Percentiles rank a stretch among this genome's conserved stretches.
Evolutionary conservation across 2,329 filamentous ascomycete species (phyloP).

Genomic region (Colletotrichum noveboracense): DNA sequence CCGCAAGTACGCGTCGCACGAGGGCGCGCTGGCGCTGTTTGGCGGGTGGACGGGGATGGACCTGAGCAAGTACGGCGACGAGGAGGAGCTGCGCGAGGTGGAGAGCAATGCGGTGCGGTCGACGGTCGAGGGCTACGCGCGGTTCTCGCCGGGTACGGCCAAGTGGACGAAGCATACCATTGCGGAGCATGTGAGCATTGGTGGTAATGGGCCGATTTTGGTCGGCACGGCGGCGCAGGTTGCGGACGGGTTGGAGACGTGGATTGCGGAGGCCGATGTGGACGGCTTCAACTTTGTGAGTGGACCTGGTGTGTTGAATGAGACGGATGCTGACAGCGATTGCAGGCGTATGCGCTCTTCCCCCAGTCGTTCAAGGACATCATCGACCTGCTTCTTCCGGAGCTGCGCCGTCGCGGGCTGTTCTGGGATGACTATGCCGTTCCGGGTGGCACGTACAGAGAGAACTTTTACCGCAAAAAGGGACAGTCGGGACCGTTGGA

Average conservation of each 20-base stretch:
- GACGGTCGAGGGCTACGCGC: conserved; percentile 60
- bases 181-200: conserved; percentile 70
- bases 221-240: conserved; percentile 70
- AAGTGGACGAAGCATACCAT: conserved; percentile 78
- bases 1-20: conserved; percentile 62
- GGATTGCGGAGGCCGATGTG: conserved; percentile 72
- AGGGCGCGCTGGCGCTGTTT: conserved; percentile 72
- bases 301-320: background rate
- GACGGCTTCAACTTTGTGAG: conserved; percentile 77
- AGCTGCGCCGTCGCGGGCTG: conserved; percentile 62
- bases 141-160: conserved; percentile 60
- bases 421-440: conserved; percentile 62
- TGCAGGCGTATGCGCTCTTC: conserved; percentile 67
- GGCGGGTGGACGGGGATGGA: conserved; percentile 74
- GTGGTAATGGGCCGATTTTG: conserved; percentile 68
- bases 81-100: conserved; percentile 67
- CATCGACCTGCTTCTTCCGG: conserved; percentile 68
- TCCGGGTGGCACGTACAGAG: conserved; percentile 62
- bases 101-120: conserved; percentile 67
- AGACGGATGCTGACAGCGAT: background rate
- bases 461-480: conserved; percentile 60
- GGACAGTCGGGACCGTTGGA: conserved; percentile 55
- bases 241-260: conserved; percentile 70
- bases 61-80: conserved; percentile 63
- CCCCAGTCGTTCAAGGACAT: conserved; percentile 73